These are phyloP conservation scores for Cladophialophora psammophila DNA, from an alignment of 2,329 filamentous ascomycete genomes.

Conservation along the genomic window DNA sequence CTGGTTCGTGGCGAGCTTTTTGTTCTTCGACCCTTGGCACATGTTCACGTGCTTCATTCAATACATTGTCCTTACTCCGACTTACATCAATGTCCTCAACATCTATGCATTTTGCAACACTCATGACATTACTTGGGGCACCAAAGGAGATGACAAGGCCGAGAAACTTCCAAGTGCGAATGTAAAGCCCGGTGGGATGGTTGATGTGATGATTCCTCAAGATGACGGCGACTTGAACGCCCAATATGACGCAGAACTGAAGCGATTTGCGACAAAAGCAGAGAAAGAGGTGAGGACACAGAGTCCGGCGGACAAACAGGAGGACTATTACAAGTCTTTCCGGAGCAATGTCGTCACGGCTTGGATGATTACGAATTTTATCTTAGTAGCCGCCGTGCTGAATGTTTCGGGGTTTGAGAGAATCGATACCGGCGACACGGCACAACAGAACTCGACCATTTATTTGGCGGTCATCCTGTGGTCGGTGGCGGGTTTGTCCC, in stretches of 20 bases:
- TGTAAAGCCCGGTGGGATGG: conserved; percentile 92
- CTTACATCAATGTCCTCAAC: conserved; percentile 98
- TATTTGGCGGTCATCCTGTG: conserved; percentile 89
- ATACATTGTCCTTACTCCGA: conserved; percentile 93
- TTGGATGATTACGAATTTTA: conserved; percentile 98
- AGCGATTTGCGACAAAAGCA: conserved; percentile 75
- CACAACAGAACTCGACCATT: conserved; percentile 68
- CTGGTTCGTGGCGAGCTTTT: conserved; percentile 86
- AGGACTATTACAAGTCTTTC: conserved; percentile 98
- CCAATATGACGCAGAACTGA: conserved; percentile 87
- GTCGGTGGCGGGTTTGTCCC: conserved; percentile 83
- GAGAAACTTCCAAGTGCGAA: conserved; percentile 88
- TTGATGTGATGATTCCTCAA: conserved; percentile 82
- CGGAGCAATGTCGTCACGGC: conserved; percentile 87
- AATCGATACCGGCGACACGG: conserved; percentile 55
- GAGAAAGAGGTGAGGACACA: conserved; percentile 66
- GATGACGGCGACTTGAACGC: conserved; percentile 95
- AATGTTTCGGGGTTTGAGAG: conserved; percentile 82
- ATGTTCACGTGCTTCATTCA: conserved; percentile 95
- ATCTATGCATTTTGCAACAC: conserved; percentile 99
- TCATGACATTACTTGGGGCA: conserved; percentile 97
- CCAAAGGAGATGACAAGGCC: conserved; percentile 95
- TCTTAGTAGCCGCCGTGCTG: conserved; percentile 82
- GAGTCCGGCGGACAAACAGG: conserved; percentile 77
- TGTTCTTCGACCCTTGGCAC: conserved; percentile 99